Base-by-base conservation (phyloP, 257 asterid genomes). In the Fraxinus excelsior region DNA sequence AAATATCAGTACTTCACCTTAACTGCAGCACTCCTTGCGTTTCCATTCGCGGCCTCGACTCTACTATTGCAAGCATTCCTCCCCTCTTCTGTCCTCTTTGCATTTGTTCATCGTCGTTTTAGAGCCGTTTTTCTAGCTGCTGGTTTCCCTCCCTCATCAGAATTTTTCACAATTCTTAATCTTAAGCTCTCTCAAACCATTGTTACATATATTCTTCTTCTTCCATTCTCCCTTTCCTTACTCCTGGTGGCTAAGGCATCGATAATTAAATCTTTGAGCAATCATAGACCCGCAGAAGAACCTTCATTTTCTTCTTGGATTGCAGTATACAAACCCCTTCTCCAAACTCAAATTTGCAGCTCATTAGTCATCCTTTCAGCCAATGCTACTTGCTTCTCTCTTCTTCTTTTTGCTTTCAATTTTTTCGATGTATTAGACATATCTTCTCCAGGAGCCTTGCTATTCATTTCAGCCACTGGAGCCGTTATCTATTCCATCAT, bases 171-270 rank as follows among this genome's bases (percentile, higher is more conserved):
- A 46, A 18, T 89, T 65, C 83, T 93, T 35, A 83, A 75, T 70
- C 84, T 86, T 73, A 95, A 88, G 80, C 90, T 95, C 71, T 89
- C 98, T 7, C 96, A 91, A 31, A 91, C 88, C 32, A 40, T 81
- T 53, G 68, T 80, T 56, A 72, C 84, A 25, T 83, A 58, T 40
- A 53, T 84, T 70, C 72, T 79, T 78, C 70, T 80, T 78, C 78
- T 74, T 5, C 87, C 88, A 11, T 79, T 84, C 37, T n/a, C 77
- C 28, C 40, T 80, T 9, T 84, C 99, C 4, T 91, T 80, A 70
- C 90, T 87, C 83, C 92, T 95, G 1, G 78, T 95, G 16, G 83
- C 94, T 4, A 90, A 86, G 71, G 87, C 96, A 2, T 84, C 86
- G 8, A 42, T 75, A 14, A 80, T 80, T 72, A 72, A n/a, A 26